These are phyloP conservation scores for Limtongia smithiae DNA, from an alignment of 805 yeast species.

Conservation along the genomic window DNA sequence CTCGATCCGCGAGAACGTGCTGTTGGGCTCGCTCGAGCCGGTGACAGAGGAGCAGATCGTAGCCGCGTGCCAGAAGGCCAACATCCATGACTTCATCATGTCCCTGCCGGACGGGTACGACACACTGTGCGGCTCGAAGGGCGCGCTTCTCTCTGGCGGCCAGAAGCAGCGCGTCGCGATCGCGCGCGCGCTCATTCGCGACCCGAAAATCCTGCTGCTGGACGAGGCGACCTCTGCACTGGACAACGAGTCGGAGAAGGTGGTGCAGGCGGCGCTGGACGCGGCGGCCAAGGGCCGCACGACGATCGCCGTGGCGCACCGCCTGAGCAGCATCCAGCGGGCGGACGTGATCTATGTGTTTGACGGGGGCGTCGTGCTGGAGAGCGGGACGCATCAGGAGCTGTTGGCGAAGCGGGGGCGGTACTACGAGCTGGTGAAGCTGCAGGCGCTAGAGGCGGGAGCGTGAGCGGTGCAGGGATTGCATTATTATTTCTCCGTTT, in stretches of 20 bases:
- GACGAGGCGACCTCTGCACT: conserved; percentile 57
- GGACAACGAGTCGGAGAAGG: conserved; percentile 58
- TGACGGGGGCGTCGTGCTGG: conserved; percentile 52
- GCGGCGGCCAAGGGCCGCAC: conserved; percentile 60
- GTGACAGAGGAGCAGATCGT: conserved; percentile 41
- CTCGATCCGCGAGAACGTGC: conserved; percentile 69
- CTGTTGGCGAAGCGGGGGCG: conserved; percentile 38
- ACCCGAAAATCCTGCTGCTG: conserved; percentile 51
- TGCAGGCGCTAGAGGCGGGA: conserved; percentile 41
- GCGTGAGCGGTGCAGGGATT: too few relatives aligned
- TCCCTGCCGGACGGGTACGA: conserved; percentile 54
- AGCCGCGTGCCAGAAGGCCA: conserved; percentile 49
- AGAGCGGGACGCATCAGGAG: conserved; percentile 46
- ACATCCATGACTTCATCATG: conserved; percentile 48
- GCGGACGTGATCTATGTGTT: conserved; percentile 53
- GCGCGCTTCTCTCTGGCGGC: conserved; percentile 56
- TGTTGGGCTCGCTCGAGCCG: conserved; percentile 38
- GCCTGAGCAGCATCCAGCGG: conserved; percentile 56
- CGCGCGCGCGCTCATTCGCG: conserved; percentile 57
- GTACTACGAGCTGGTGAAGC: conserved; percentile 41
- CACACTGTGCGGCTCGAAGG: conserved; percentile 46
- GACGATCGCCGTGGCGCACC: conserved; percentile 69
- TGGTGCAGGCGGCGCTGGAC: conserved; percentile 59
- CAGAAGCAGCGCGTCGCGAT: conserved; percentile 63
- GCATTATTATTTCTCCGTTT: too few relatives aligned